Evolutionary conservation across 1,139 yeast genomes (phyloP), one percentile per base, ranked within the genome.

Genomic region (Geotrichum siamense): DNA sequence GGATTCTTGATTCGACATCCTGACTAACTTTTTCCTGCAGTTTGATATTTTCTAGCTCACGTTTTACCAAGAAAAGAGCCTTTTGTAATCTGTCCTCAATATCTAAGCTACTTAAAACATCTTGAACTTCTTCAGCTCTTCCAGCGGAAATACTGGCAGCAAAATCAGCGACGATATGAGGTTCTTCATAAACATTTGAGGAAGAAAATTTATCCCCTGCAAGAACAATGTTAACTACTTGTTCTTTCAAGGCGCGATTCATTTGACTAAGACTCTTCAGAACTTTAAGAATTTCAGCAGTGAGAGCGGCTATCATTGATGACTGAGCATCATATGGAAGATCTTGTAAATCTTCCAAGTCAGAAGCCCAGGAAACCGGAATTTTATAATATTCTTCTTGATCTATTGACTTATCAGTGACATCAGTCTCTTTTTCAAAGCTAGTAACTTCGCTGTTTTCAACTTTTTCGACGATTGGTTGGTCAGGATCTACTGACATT

Each of bases 141-240:
- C 82, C 84, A 12, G 84, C 80, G 41, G 84, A 76, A 19, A 80
- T 76, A 15, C 87, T 83, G 23, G 87, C 89, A 23, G 85, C 82
- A 63, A 81, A 80, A 57, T 82, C 89, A 0, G 87, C 87, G 51
- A 81, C 62, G 53, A 76, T 76, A 32, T 79, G 82, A 9, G 89
- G 87, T 54, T 79, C 86, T 53, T 80, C 82, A 58, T 78, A 77
- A 3, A 85, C 82, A 54, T 82, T 78, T 22, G 80, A 74, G 6
- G 76, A 65, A 1, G 51, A 23, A 35, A 47, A 38, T 35, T 54
- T 48, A 36, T 48, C 33, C 12, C 47, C 38, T 12, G 49, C 42
- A 16, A 44, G 39, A 15, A 41, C 44, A 35, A 74, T 76, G 50
- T 78, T 75, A 48, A 82, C 80, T 48, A 81, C 70, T 58, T 79